Evolutionary conservation across 192 early-diverging fungal species (phyloP), one percentile per base, ranked within the genome.

Genomic region (Coemansia pectinata): DNA sequence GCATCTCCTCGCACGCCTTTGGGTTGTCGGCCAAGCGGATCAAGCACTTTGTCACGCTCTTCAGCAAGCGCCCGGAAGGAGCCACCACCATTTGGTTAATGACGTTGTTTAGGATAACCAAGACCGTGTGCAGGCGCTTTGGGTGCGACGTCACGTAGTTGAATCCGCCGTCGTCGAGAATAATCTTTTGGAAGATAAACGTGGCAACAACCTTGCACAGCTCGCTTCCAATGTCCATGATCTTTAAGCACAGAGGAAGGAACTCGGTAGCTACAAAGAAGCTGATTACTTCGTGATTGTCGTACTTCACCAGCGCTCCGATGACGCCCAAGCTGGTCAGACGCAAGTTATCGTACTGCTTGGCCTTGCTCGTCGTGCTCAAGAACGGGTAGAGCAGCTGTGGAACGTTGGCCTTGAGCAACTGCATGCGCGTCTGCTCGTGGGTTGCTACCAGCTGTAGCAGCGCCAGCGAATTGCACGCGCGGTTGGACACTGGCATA

Each of bases 131-230:
- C 76, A 99, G 94, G 6, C 97, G 89, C 69, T 84, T 81, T 14
- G 83, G 81, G 62, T 86, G 74, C 62, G 76, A 75, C 4, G 73
- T 84, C 23, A 84, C 70, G 40, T 82, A 77, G 47, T 71, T 86
- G 52, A 99, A 86, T 1, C 97, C 97, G 68, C 92, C 91, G 31
- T 98, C 95, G 76, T 98, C 96, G 45, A 94, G 78, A 27, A 99
- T 87, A 31, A 99, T 98, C 67, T 97, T 94, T 79, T 99, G 96
- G 41, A 99, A 95, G 67, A 99, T 97, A 81, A 99, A 98, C 27
- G 96, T 99, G n/a, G 97, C 97, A 39, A 99, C 97, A 33, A 95
- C 96, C 73, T 99, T 99, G 65, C 94, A 96, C 41, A 98, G 88
- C 73, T 99, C 97, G 71, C 89, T 91, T 39, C 97, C 97, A 65